A percentile compares a stretch with the other conserved stretches of the same genome.
phyloP scores from a whole-genome alignment of 352 stramenopile species.

The Phytophthora boehmeriae region DNA sequence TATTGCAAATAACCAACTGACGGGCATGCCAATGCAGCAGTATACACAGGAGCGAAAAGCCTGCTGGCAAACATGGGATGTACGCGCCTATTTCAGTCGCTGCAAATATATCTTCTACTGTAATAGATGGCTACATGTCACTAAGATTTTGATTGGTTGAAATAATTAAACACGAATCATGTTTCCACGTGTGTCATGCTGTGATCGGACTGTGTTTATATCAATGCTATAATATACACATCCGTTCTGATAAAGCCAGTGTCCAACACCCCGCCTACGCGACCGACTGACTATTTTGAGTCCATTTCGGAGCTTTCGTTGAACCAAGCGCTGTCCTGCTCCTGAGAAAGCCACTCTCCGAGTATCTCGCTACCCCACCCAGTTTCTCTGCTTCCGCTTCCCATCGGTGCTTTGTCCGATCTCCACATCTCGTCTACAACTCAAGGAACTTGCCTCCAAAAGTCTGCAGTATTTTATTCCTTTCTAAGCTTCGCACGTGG shows the following conservation, averaged over 20 bases:
- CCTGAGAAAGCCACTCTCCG: background rate
- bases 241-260: background rate
- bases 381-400: background rate
- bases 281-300: slow-evolving; percentile 16
- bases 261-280: background rate
- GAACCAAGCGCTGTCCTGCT: slow-evolving; percentile 2
- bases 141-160: no score
- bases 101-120: no score
- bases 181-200: no score
- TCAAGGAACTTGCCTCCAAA: slow-evolving; percentile 3
- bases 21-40: slow-evolving; percentile 1
- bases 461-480: background rate
- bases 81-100: slow-evolving; percentile 18
- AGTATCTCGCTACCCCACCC: slow-evolving; percentile 3
- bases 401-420: background rate
- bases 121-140: background rate
- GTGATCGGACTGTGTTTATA: no score
- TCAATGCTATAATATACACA: no score
- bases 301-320: slow-evolving; percentile 25
- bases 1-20: slow-evolving; percentile 26
- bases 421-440: background rate
- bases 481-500: slow-evolving; percentile 8
- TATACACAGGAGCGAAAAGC: no score
- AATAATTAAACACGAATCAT: no score
- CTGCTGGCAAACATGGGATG: slow-evolving; percentile 19